These are phyloP conservation scores for Exophiala sp. DNA, from an alignment of 2,329 filamentous ascomycete genomes.

Conservation along the genomic window DNA sequence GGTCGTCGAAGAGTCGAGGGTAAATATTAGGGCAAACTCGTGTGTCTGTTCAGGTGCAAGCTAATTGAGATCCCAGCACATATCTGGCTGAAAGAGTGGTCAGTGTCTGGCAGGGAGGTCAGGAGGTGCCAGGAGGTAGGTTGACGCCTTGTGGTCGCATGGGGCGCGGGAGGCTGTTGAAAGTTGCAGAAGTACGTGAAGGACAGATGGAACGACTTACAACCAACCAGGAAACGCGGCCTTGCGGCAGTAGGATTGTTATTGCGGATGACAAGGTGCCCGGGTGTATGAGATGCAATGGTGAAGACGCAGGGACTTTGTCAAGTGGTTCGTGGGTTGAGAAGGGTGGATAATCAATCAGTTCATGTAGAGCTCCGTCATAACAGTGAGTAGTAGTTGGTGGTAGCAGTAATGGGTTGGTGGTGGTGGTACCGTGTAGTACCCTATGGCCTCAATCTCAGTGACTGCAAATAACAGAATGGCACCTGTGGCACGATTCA, in stretches of 20 bases:
- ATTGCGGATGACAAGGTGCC: constrained; percentile 1
- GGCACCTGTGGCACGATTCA: too few relatives aligned
- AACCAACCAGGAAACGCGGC: constrained; percentile 1
- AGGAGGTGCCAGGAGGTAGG: constrained; percentile 4
- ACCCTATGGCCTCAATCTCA: neutral
- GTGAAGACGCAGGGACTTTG: constrained; percentile 4
- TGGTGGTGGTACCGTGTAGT: too few relatives aligned
- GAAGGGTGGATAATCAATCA: constrained; percentile 16
- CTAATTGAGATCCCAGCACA: constrained; percentile 13
- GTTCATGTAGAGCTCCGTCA: constrained; percentile 16
- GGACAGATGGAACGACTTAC: constrained; percentile 12
- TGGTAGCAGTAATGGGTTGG: too few relatives aligned
- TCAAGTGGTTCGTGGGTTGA: constrained; percentile 9
- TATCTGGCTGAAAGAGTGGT: constrained; percentile 14
- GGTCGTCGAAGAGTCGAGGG: constrained; percentile 1
- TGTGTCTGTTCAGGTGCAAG: neutral
- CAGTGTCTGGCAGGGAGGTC: constrained; percentile 2
- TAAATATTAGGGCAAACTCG: neutral
- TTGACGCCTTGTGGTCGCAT: constrained; percentile 4
- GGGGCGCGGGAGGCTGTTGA: constrained; percentile 9
- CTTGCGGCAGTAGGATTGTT: neutral
- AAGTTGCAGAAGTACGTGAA: neutral
- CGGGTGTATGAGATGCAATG: constrained; percentile 1
- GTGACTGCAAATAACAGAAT: too few relatives aligned
- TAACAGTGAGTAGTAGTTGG: neutral